Percentiles rank a stretch among this genome's conserved stretches.
Conservation (phyloP, 352 stramenopile genomes). For the Phytophthora fragariae region DNA sequence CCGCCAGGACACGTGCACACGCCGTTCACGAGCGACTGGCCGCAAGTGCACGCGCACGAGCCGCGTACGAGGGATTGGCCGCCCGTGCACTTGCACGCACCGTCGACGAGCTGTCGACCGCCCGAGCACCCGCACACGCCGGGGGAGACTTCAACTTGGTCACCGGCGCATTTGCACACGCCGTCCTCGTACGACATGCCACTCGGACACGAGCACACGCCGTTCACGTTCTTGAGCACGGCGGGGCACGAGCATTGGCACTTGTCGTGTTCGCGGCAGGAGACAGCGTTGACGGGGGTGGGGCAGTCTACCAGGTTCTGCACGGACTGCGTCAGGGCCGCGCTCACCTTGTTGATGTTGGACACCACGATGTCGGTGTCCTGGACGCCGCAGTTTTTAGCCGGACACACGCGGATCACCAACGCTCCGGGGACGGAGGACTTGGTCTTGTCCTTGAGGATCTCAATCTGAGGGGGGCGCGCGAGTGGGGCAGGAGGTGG, state of each 20-base stretch:
- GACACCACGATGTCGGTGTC: conserved; percentile 13
- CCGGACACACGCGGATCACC: neutral
- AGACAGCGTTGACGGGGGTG: conserved; percentile 7
- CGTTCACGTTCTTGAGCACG: neutral
- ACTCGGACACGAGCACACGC: conserved; percentile 4
- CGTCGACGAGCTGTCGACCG: neutral
- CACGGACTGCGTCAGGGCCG: neutral
- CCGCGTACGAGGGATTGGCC: neutral
- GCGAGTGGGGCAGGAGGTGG: neutral
- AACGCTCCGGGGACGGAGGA: neutral
- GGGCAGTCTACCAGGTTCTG: conserved; percentile 13
- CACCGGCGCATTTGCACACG: neutral
- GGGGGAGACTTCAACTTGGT: neutral
- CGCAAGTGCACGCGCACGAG: conserved; percentile 2
- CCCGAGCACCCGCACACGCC: neutral
- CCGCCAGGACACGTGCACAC: conserved; percentile 11
- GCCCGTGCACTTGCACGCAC: neutral
- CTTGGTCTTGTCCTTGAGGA: conserved; percentile 4
- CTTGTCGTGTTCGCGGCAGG: neutral
- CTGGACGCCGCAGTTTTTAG: conserved; percentile 6
- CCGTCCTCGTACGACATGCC: neutral
- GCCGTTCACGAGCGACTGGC: neutral
- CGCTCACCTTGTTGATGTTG: neutral
- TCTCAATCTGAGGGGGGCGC: conserved; percentile 3
- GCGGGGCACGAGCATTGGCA: conserved; percentile 4